phyloP scores from a whole-genome alignment of 164 flowering plant species.

The Houttuynia cordata region DNA sequence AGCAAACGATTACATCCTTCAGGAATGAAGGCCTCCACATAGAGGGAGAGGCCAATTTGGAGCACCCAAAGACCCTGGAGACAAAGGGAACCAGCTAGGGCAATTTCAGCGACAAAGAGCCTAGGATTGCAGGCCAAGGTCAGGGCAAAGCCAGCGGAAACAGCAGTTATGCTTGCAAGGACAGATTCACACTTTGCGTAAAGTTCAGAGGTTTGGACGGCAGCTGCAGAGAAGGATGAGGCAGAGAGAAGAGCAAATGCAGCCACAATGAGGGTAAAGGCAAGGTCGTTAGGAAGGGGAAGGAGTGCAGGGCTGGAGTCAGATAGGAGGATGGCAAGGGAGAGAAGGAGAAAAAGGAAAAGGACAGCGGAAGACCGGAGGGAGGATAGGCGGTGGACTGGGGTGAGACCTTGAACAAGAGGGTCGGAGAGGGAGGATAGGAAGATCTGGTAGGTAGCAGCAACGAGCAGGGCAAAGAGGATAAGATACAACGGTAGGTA shows the following conservation, averaged over 20 bases:
- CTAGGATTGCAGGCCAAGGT: conserved; percentile 40
- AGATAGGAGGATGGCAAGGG: conserved; percentile 33
- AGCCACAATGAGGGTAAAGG: conserved; percentile 54
- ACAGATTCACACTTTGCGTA: conserved; percentile 61
- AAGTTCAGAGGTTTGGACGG: conserved; percentile 52
- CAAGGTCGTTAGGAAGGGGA: conserved; percentile 60
- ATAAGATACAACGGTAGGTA: conserved; percentile 52
- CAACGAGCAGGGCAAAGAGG: conserved; percentile 38
- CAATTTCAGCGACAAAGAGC: conserved; percentile 57
- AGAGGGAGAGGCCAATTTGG: conserved; percentile 77
- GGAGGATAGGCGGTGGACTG: conserved; percentile 74
- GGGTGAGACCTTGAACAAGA: conserved; percentile 61
- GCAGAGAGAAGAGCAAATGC: conserved; percentile 52
- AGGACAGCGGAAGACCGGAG: conserved; percentile 58
- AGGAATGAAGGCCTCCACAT: conserved; percentile 80
- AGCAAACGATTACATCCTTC: conserved; percentile 81
- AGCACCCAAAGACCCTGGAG: conserved; percentile 79
- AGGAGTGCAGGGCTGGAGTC: conserved; percentile 29
- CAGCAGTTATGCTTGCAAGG: conserved; percentile 41
- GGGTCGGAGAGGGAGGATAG: conserved; percentile 57
- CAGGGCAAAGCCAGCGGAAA: conserved; percentile 36
- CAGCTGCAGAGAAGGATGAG: conserved; percentile 36
- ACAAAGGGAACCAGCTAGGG: conserved; percentile 42
- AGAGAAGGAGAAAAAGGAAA: conserved; percentile 63
- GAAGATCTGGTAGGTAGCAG: conserved; percentile 41